Evolutionary conservation across 768 basidiomycete species (phyloP), one percentile per base, ranked within the genome.

Genomic region (Hortiboletus campestris): DNA sequence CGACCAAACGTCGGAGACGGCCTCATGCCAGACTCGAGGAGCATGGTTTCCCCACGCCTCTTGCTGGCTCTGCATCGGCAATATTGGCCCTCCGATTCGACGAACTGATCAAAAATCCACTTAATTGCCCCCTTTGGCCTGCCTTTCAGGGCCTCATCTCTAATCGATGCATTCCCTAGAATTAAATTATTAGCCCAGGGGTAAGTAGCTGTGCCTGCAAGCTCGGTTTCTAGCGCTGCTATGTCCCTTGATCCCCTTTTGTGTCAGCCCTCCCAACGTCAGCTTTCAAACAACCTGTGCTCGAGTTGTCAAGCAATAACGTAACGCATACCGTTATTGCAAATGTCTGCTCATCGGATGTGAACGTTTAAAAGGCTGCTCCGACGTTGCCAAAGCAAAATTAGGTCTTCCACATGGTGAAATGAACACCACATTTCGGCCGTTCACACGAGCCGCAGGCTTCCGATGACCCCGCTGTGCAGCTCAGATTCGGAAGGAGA

Each of bases 361-460:
- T 1, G 53, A 36, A 56, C 43, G 60, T 38, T 40, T 57, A 52
- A 61, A 61, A 61, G 50, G 46, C 50, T 61, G 41, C 60, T 52
- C 50, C 39, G 55, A 63, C 59, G 55, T 51, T 35, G 40, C 19
- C 39, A 51, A 65, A 55, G 63, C 58, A 54, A 62, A 29, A 14
- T 36, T 39, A 32, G 47, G 44, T 28, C 16, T 35, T 42, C 39
- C 29, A 7, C 38, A 35, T n/a, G 20, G 16, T 28, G 39, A 6
- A n/a, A 4, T 8, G 41, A 47, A 32, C 20, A 25, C 22, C 17
- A 34, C 41, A 28, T 51, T 40, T 11, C 20, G 22, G 44, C 32
- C 14, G 47, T 63, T 66, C 61, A 49, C 63, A 62, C 63, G 64
- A 35, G 31, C 9, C 34, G 38, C 46, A 41, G 50, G 31, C 36